These are phyloP conservation scores for Starmerella khaoyaiensis DNA, from an alignment of 805 yeast species.

Conservation along the genomic window DNA sequence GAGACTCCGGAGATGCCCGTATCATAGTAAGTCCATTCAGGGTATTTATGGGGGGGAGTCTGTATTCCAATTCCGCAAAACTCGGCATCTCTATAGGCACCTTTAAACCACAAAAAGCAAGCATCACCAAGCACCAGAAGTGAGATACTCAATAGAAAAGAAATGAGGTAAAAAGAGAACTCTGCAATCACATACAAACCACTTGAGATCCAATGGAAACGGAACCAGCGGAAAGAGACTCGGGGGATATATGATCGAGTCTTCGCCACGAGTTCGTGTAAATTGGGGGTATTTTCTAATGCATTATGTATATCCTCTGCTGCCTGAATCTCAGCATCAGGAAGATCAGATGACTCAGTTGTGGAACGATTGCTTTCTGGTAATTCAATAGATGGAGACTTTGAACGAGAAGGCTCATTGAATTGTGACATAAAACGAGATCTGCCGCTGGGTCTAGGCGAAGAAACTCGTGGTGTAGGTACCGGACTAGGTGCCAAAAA, in stretches of 20 bases:
- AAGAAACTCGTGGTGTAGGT: slow-evolving; percentile 7
- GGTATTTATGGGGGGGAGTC: slow-evolving; percentile 9
- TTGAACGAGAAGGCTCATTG: too few species aligned
- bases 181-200: too few species aligned
- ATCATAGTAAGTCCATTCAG: slow-evolving; percentile 11
- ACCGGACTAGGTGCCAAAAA: slow-evolving; percentile 11
- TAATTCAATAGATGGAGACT: neutral
- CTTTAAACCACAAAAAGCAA: slow-evolving; percentile 12
- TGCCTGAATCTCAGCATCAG: slow-evolving; percentile 6
- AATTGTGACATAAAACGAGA: too few species aligned
- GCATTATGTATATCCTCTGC: slow-evolving; percentile 6
- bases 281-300: slow-evolving; percentile 6
- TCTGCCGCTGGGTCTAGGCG: too few species aligned
- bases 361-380: neutral
- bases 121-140: slow-evolving; percentile 1
- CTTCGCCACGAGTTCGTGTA: too few species aligned
- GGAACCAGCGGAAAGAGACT: too few species aligned
- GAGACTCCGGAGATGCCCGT: slow-evolving; percentile 3
- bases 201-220: too few species aligned
- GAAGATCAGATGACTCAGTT: slow-evolving; percentile 1
- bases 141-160: neutral
- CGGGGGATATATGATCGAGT: too few species aligned
- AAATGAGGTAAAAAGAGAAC: too few species aligned
- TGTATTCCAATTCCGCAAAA: slow-evolving; percentile 15
- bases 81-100: slow-evolving; percentile 11